phyloP scores from a whole-genome alignment of 75 land plant species.

The Selaginella moellendorffii region DNA sequence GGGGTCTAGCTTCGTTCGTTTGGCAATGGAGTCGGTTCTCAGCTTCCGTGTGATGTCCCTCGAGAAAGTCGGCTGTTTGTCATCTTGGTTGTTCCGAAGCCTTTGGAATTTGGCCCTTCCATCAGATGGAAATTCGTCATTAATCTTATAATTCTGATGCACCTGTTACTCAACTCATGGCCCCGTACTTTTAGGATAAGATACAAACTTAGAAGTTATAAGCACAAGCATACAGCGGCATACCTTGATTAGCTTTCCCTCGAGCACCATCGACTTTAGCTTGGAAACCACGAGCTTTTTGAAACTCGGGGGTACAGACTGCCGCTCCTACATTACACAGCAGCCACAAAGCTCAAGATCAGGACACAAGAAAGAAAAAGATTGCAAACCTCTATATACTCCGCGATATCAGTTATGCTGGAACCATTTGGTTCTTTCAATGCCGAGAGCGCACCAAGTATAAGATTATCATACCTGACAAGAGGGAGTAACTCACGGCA shows the following conservation, averaged over 20 bases:
- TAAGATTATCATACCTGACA: constrained; percentile 58
- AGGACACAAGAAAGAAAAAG: neutral
- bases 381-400: constrained; percentile 50
- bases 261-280: neutral
- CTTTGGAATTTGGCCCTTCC: neutral
- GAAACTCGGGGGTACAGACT: neutral
- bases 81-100: too few relatives aligned
- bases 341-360: neutral
- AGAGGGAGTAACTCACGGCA: neutral
- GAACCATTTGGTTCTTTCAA: constrained; percentile 69
- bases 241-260: neutral
- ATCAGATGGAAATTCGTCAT: neutral
- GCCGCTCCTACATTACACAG: neutral
- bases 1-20: neutral
- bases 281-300: neutral
- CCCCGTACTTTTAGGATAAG: neutral
- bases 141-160: neutral
- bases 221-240: neutral
- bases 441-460: constrained; percentile 45
- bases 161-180: neutral
- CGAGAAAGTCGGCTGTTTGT: too few relatives aligned
- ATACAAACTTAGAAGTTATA: neutral
- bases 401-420: constrained; percentile 51
- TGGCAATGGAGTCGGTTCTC: neutral
- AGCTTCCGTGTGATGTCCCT: too few relatives aligned